A percentile compares a stretch with the other conserved stretches of the same genome.
Evolutionary conservation across 768 basidiomycete genomes (phyloP).

Genomic region (Mycena floridula): DNA sequence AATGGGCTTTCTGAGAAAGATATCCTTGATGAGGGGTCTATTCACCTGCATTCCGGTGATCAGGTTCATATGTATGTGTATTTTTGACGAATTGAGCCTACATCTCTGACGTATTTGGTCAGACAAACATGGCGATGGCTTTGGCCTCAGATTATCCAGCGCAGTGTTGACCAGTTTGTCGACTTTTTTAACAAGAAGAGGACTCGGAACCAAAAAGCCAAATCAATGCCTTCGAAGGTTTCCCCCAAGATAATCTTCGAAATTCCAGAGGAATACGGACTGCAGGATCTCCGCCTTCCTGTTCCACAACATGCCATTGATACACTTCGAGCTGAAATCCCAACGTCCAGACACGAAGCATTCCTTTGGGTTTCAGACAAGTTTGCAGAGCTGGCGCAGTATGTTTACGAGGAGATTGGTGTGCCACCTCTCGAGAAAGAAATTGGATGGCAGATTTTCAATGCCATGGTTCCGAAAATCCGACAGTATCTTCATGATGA

Average conservation of each 20-base stretch:
- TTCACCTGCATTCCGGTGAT: not conserved
- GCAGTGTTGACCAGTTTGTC: not conserved
- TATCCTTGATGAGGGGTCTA: not conserved
- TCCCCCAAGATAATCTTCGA: not conserved
- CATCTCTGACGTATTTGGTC: not conserved
- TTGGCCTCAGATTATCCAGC: not conserved
- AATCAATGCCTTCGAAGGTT: not conserved
- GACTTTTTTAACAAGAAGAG: not conserved
- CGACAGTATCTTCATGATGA: too few species aligned
- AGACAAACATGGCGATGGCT: not conserved
- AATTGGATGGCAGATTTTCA: not conserved
- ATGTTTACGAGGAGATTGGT: not conserved
- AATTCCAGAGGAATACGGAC: not conserved
- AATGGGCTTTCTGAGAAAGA: not conserved
- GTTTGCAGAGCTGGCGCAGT: not conserved
- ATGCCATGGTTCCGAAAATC: not conserved
- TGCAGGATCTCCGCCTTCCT: not conserved
- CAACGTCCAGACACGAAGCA: not conserved
- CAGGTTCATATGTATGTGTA: not conserved
- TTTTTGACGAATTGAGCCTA: not conserved
- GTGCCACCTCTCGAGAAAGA: not conserved
- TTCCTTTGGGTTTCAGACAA: not conserved
- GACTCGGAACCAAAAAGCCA: not conserved
- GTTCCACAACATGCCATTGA: not conserved
- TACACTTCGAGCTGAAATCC: not conserved